Evolutionary conservation across 805 yeast genomes (phyloP).

Genomic region (Saccharomycopsis sp.): DNA sequence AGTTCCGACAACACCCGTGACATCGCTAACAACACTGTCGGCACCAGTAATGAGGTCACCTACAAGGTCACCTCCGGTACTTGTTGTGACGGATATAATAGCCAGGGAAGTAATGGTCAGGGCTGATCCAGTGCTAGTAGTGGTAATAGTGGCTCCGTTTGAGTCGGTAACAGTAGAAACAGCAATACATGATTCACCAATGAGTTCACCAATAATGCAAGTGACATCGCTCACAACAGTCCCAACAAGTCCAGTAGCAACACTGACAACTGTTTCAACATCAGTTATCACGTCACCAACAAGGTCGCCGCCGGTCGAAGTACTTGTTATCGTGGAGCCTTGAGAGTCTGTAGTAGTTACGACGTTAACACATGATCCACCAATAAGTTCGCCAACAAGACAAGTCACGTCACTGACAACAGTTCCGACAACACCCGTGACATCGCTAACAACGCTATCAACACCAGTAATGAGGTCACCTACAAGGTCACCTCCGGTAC

Average conservation of each 20-base stretch:
- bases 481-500: neutral
- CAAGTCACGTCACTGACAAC: neutral
- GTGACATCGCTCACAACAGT: neutral
- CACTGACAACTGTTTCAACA: neutral
- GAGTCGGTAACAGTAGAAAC: neutral
- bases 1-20: neutral
- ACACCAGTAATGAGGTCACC: neutral
- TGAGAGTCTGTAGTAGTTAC: neutral
- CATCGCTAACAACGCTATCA: neutral
- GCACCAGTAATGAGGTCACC: neutral
- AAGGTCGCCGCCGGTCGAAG: neutral
- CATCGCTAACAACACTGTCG: neutral
- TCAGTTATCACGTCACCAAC: neutral
- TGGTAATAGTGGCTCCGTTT: neutral
- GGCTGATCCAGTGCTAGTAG: neutral
- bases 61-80: neutral
- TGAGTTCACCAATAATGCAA: neutral
- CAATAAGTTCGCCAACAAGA: neutral
- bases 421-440: neutral
- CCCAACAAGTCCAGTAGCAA: neutral
- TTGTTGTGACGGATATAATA: neutral
- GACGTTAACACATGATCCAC: neutral
- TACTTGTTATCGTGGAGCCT: neutral
- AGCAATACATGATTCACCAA: neutral
- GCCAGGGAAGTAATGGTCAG: neutral